Base-by-base conservation (phyloP, 2,329 filamentous ascomycete species). In the Dothiorella sarmentorum region DNA sequence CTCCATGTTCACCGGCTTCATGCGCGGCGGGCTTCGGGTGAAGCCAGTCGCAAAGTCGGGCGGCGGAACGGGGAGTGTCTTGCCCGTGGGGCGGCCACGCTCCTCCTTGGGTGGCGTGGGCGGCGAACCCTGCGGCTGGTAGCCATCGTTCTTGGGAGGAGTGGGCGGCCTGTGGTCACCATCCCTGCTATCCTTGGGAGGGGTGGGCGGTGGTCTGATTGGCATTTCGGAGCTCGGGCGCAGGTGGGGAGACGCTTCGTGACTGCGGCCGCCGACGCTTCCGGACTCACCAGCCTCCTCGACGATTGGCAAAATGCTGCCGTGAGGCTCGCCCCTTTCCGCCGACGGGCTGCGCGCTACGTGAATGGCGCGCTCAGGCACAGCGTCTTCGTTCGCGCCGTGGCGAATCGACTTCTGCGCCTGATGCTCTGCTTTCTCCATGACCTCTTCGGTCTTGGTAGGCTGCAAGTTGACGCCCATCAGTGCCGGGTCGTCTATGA, bases 251-350 rank as follows among this genome's bases (percentile, higher is more conserved):
- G 37, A 63, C 22, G 37, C 63, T 62, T 29, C 58, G 11, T 60
- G 63, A 18, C 69, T 67, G 56, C 81, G 80, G 27, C 80, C 83
- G 1, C 85, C 84, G 22, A 85, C 81, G 61, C 87, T 90, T 7
- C 81, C 83, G 9, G 80, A 86, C 72, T 97, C 93, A 4, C 85
- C 89, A n/a, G 85, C 88, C 74, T 97, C 93, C 65, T 96, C 90
- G 6, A 97, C 91, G 9, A 97, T 87, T 0, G 93, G 93, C 2
- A 97, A 76, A 1, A 81, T 85, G 29, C 80, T 79, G 11, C 81
- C 78, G n/a, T 81, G 77, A 11, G 79, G 73, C 13, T 81, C 79
- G 75, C 81, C 68, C 70, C 85, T 70, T 66, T 87, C 79, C 18
- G 76, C 79, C 67, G 77, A 81, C 20, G 76, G 82, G 73, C 78